Base-by-base conservation (phyloP, 345 rosid genomes). In the Orychophragmus violaceus region DNA sequence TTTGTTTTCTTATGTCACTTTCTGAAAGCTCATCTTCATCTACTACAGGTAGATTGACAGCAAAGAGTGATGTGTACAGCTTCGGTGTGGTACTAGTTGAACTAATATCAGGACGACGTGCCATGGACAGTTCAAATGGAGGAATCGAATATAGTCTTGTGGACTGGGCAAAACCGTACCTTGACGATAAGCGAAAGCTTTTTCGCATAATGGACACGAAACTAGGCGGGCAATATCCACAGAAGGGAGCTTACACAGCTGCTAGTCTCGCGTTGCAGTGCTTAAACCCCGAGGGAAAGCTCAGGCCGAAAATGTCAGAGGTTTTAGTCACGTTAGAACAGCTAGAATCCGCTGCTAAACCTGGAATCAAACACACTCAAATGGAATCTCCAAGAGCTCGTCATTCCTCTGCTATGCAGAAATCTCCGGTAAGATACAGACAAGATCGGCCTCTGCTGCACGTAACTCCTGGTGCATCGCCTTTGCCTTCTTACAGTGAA, bases 171-270 rank as follows among this genome's bases (percentile, higher is more conserved):
- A 77, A 66, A 65, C 92, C 92, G 0, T 82, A 80, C 82, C 75
- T 91, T 55, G 79, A 81, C 5, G 85, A 84, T 36, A 81, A 71
- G 59, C 79, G 90, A 51, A 81, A 81, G 76, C 53, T 89, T 52
- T 85, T 82, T 61, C 80, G 92, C 19, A 71, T 91, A 21, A 85
- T 89, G 86, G 96, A 91, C 63, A 79, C 85, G 12, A 83, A 83
- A 78, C 82, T 91, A 54, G 84, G 80, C 28, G 95, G 92, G 3
- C 83, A 83, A 50, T 87, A 87, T 59, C 83, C 92, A 37, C 81
- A 76, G 28, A 85, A 66, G 68, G 88, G 79, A 48, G 92, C 97
- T 29, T 79, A 27, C 35, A 44, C 78, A 72, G 81, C 83, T 36
- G 86, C 87, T 10, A 19, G 44, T 30, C 84, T 90, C 21, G 95